Evolutionary conservation across 257 asterid genomes (phyloP).

Genomic region (Solanum chmielewskii): DNA sequence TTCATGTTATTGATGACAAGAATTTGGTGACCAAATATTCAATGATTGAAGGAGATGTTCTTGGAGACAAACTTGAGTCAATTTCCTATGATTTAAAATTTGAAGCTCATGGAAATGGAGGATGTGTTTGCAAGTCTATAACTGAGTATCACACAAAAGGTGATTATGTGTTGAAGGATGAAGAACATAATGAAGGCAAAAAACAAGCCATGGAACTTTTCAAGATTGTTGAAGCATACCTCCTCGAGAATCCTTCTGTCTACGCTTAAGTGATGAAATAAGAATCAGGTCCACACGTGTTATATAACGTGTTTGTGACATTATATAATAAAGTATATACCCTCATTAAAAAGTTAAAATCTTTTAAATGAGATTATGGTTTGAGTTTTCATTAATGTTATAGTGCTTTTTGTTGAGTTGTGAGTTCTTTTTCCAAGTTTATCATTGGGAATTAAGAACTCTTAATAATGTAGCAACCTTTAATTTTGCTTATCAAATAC

Average conservation of each 20-base stretch:
- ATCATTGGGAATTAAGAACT: background rate
- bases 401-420: background rate
- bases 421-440: background rate
- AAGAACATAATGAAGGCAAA: constrained; percentile 23
- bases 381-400: no score
- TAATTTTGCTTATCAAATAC: background rate
- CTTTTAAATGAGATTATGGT: background rate
- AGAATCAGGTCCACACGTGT: no score
- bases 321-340: background rate
- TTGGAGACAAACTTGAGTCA: constrained; percentile 13
- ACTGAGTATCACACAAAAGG: constrained; percentile 20
- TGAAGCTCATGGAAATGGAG: constrained; percentile 17
- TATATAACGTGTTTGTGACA: background rate
- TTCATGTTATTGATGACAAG: constrained; percentile 14
- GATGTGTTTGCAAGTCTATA: constrained; percentile 13
- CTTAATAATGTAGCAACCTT: background rate
- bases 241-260: constrained; percentile 12
- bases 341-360: background rate
- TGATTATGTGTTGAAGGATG: constrained; percentile 14
- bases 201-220: constrained; percentile 6
- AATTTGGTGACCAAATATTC: constrained; percentile 17
- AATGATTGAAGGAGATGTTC: constrained; percentile 23
- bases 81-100: constrained; percentile 13
- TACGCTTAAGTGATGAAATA: background rate
- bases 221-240: constrained; percentile 22